Evolutionary conservation across 2,329 filamentous ascomycete genomes (phyloP).

Genomic region (Zopfia rhizophila): DNA sequence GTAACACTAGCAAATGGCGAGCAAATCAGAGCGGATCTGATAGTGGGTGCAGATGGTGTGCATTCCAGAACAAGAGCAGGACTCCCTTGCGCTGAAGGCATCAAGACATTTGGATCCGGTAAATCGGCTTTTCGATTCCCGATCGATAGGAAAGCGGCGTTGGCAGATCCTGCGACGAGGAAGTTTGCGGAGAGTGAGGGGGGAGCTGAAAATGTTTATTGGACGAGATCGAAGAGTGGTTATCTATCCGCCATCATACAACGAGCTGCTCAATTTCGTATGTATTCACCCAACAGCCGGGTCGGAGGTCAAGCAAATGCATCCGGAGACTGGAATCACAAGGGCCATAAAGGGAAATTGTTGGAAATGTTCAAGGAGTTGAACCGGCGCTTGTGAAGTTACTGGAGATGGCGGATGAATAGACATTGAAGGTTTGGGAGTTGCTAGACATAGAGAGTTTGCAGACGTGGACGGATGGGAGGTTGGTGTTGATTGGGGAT

Average conservation of each 20-base stretch:
- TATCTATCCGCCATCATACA: slow-evolving; percentile 60
- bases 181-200: slow-evolving; percentile 52
- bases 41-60: slow-evolving; percentile 67
- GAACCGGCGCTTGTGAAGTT: slow-evolving; percentile 48
- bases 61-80: slow-evolving; percentile 48
- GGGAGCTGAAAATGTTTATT: slow-evolving; percentile 56
- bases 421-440: slow-evolving; percentile 51
- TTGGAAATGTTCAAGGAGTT: slow-evolving; percentile 52
- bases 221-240: slow-evolving; percentile 57
- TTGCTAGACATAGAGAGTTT: slow-evolving; percentile 68
- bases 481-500: slow-evolving; percentile 70
- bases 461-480: slow-evolving; percentile 64
- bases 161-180: slow-evolving; percentile 52
- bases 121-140: slow-evolving; percentile 69
- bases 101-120: slow-evolving; percentile 59
- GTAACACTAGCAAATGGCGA: slow-evolving; percentile 59
- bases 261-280: slow-evolving; percentile 60
- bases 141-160: slow-evolving; percentile 57
- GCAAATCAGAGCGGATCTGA: slow-evolving; percentile 58
- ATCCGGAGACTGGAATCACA: slow-evolving; percentile 49
- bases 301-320: slow-evolving; percentile 29
- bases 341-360: slow-evolving; percentile 50
- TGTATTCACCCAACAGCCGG: slow-evolving; percentile 53
- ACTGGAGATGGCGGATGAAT: slow-evolving; percentile 51
- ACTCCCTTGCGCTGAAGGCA: slow-evolving; percentile 38